Base-by-base conservation (phyloP, 2,329 filamentous ascomycete species). In the Cercospora zeina region DNA sequence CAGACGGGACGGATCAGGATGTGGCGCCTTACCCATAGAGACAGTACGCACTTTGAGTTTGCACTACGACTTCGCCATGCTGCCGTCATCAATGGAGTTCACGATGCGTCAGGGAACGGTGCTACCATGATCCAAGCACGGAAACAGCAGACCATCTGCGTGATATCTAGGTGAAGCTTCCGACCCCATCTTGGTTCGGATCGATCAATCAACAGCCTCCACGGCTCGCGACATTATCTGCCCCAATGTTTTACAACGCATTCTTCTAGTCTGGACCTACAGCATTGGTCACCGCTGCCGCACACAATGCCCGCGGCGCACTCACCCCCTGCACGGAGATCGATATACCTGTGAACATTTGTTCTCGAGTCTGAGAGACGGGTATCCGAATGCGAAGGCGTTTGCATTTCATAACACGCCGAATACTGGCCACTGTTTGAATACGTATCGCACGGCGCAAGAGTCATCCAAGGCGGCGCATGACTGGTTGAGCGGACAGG, bases 341-440 rank as follows among this genome's bases (percentile, higher is more conserved):
- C 2, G 42, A 47, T 4, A 47, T 47, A 6, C 19, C 19, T 0
- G 42, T 47, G 16, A 47, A 47, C 1, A 27, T 47, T 2, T 47
- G 39, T 47, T 19, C 1, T 21, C 10, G 4, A 19, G 42, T 6
- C 19, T 47, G 5, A 47, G 42, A n/a, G 42, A 47, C 6, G 42
- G 42, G 11, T 47, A 47, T 47, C 42, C 42, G 42, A 47, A 47
- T 47, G 42, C 42, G 42, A 47, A n/a, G 42, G 42, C 42, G 5
- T 47, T 47, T 24, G 42, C 19, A 10, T 47, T 47, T 14, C 24
- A 47, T 27, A 47, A 47, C 21, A 47, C 42, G 42, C 19, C 42
- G 0, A 27, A 47, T 8, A 47, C 42, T 10, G 42, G 42, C 5
- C 42, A 47, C 13, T 47, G 42, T 47, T 47, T 47, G 42, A 24